Conservation (phyloP, 768 basidiomycete genomes). For the Suillus decipiens region DNA sequence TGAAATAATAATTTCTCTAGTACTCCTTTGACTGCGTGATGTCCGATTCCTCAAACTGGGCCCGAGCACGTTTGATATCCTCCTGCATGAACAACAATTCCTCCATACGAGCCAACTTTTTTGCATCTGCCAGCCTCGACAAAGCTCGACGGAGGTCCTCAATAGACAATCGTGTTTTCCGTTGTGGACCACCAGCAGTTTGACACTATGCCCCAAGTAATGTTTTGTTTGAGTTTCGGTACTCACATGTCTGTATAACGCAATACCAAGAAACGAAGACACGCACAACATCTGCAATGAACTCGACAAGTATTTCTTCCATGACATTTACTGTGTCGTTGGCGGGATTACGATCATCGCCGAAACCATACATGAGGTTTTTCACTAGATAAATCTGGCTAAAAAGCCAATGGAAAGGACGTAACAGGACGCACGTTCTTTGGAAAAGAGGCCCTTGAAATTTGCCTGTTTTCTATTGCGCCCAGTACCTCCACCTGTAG, state of each 20-base stretch:
- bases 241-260: slow-evolving; percentile 7
- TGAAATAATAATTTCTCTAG: slow-evolving; percentile 23
- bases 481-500: slow-evolving; percentile 41
- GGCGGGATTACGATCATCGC: slow-evolving; percentile 86
- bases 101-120: slow-evolving; percentile 91
- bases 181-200: slow-evolving; percentile 66
- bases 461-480: slow-evolving; percentile 67
- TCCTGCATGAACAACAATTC: slow-evolving; percentile 93
- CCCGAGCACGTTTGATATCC: slow-evolving; percentile 86
- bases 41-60: slow-evolving; percentile 68
- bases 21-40: slow-evolving; percentile 49
- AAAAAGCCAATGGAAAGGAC: slow-evolving; percentile 13
- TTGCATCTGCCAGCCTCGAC: slow-evolving; percentile 84
- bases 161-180: slow-evolving; percentile 75
- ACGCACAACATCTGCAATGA: slow-evolving; percentile 86
- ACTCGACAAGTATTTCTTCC: slow-evolving; percentile 92
- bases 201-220: slow-evolving; percentile 54
- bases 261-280: slow-evolving; percentile 14
- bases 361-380: slow-evolving; percentile 91
- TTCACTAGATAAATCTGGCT: slow-evolving; percentile 51
- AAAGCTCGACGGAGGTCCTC: slow-evolving; percentile 84
- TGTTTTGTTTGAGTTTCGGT: slow-evolving; percentile 10
- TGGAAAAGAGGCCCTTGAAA: slow-evolving; percentile 74
- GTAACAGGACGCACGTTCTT: slow-evolving; percentile 63
- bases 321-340: slow-evolving; percentile 88